phyloP scores from a whole-genome alignment of 352 stramenopile genomes.

The Phytophthora constricta region DNA sequence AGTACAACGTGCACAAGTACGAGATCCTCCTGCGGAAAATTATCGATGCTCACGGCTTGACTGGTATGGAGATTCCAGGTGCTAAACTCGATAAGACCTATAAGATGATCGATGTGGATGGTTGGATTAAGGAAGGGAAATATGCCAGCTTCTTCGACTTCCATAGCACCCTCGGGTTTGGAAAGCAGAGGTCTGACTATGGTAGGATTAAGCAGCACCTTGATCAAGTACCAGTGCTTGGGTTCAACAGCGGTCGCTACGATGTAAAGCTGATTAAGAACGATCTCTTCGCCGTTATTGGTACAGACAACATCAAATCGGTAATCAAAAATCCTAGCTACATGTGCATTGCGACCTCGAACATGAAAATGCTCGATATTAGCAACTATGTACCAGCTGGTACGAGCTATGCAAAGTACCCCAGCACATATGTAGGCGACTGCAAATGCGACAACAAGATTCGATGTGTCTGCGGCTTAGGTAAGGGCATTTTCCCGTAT shows the following conservation, averaged over 20 bases:
- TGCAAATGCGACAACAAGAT: constrained; percentile 39
- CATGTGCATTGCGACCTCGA: constrained; percentile 33
- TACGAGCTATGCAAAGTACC: constrained; percentile 31
- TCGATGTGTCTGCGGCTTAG: constrained; percentile 24
- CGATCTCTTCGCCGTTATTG: constrained; percentile 24
- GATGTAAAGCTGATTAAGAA: constrained; percentile 42
- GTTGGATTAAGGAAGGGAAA: not conserved
- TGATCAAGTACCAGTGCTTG: constrained; percentile 14
- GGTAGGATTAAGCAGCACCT: not conserved
- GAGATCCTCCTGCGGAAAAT: not conserved
- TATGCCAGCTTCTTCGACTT: not conserved
- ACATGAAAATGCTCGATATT: constrained; percentile 37
- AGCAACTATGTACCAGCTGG: constrained; percentile 35
- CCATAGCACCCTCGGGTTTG: not conserved
- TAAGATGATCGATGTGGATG: not conserved
- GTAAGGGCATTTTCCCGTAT: constrained; percentile 34
- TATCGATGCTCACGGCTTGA: not conserved
- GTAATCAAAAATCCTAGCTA: constrained; percentile 34
- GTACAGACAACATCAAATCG: constrained; percentile 7
- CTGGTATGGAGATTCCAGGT: not conserved
- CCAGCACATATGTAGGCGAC: constrained; percentile 31
- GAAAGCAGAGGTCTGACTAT: constrained; percentile 1
- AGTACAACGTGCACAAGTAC: not conserved
- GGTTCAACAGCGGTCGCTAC: constrained; percentile 34
- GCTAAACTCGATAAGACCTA: not conserved